Percentiles rank a stretch among this genome's conserved stretches.
These are phyloP conservation scores for Leishmania tropica DNA, from an alignment of 208 protist genomes.

Conservation along the genomic window DNA sequence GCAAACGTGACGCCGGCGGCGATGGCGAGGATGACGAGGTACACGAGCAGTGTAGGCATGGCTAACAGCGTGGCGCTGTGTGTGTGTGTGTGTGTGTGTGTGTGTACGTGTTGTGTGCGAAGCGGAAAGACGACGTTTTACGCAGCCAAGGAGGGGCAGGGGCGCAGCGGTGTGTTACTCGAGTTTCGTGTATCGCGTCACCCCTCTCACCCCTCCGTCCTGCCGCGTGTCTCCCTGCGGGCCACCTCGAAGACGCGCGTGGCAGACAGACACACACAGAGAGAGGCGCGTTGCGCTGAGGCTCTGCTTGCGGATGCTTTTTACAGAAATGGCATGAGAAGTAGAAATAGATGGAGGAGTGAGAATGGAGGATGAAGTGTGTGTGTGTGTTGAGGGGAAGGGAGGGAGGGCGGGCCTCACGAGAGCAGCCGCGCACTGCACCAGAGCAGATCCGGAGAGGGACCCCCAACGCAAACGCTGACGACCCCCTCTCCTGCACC, in stretches of 20 bases:
- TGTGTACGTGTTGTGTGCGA: neutral
- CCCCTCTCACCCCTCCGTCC: neutral
- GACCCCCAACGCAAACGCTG: neutral
- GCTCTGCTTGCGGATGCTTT: neutral
- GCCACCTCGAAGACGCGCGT: neutral
- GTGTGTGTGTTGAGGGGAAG: neutral
- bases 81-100: neutral
- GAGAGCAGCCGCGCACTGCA: neutral
- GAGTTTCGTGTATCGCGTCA: neutral
- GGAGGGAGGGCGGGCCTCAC: neutral
- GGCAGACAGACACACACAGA: neutral
- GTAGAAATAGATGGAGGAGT: neutral
- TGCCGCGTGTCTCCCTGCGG: neutral
- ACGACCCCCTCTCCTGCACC: neutral
- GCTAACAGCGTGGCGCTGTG: neutral
- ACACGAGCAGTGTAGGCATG: slow-evolving; percentile 41
- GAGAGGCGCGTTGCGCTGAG: neutral
- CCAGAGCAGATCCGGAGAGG: neutral
- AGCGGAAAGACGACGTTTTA: neutral
- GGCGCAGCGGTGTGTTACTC: neutral
- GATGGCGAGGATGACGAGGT: slow-evolving; percentile 40
- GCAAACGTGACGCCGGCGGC: slow-evolving; percentile 35
- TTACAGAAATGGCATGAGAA: neutral
- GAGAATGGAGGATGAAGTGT: neutral
- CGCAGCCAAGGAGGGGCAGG: neutral